Evolutionary conservation across 441 rosid species (phyloP).

Genomic region (Isatis lusitanica): DNA sequence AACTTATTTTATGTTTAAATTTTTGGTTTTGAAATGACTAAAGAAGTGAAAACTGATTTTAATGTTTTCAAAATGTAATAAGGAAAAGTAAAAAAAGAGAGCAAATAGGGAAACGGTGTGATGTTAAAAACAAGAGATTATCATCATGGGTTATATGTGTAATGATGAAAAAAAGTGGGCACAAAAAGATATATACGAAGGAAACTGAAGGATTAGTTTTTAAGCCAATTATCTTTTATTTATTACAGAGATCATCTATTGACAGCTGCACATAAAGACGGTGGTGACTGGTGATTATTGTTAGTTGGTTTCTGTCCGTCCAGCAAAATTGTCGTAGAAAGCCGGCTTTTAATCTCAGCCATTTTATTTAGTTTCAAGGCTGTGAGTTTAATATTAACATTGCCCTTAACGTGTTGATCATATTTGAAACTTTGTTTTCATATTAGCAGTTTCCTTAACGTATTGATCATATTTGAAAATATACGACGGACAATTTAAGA

Average conservation of each 20-base stretch:
- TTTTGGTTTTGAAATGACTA: neutral
- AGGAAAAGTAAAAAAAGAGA: neutral
- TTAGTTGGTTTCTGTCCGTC: constrained; percentile 50
- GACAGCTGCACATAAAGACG: constrained; percentile 45
- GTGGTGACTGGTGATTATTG: constrained; percentile 46
- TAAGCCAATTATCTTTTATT: constrained; percentile 5
- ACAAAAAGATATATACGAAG: constrained; percentile 47
- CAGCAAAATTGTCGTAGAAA: constrained; percentile 52
- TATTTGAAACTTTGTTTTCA: neutral
- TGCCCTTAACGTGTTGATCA: neutral
- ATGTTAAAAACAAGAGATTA: constrained; percentile 4
- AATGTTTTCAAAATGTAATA: neutral
- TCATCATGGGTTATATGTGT: constrained; percentile 15
- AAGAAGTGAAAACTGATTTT: neutral
- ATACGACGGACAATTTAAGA: too few species aligned
- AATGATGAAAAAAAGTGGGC: constrained; percentile 44
- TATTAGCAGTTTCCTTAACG: too few species aligned
- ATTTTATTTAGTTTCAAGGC: neutral
- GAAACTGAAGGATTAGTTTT: constrained; percentile 13
- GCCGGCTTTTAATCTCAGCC: constrained; percentile 36
- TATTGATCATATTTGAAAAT: too few species aligned
- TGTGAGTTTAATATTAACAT: neutral
- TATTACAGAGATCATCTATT: constrained; percentile 27
- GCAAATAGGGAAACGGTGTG: neutral
- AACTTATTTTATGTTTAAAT: neutral